phyloP scores from a whole-genome alignment of 805 yeast species.

The Debaryomyces maramus region DNA sequence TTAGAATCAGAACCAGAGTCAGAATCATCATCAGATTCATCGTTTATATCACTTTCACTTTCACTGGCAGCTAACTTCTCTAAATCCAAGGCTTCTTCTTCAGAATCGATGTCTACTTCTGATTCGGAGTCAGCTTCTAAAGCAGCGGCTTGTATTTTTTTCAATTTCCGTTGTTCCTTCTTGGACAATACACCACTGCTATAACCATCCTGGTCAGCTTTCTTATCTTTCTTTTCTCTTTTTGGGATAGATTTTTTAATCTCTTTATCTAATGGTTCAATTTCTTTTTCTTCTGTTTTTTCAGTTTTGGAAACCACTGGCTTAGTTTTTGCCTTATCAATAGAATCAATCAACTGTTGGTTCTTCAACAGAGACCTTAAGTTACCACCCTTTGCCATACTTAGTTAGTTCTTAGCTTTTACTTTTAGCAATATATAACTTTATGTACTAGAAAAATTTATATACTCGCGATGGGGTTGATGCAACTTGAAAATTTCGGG shows the following conservation, averaged over 20 bases:
- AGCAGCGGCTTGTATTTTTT: conserved; percentile 42
- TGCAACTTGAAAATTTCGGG: neutral
- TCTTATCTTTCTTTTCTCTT: conserved; percentile 10
- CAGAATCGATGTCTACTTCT: conserved; percentile 45
- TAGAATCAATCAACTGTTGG: conserved; percentile 23
- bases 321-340: conserved; percentile 25
- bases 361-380: conserved; percentile 34
- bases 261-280: neutral
- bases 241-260: neutral
- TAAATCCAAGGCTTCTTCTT: conserved; percentile 42
- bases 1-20: conserved; percentile 37
- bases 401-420: conserved; percentile 1
- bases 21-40: conserved; percentile 28
- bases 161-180: conserved; percentile 61
- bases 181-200: conserved; percentile 56
- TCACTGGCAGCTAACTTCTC: conserved; percentile 59
- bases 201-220: conserved; percentile 31
- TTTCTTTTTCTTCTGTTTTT: neutral
- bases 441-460: conserved; percentile 6
- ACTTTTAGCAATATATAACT: neutral
- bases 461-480: conserved; percentile 7
- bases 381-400: conserved; percentile 31
- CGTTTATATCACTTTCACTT: conserved; percentile 42
- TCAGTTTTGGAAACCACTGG: conserved; percentile 10
- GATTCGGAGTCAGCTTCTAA: conserved; percentile 43